Percentiles rank a stretch among this genome's conserved stretches.
phyloP scores from a whole-genome alignment of 192 early-diverging fungal genomes.

The Coemansia sp. region DNA sequence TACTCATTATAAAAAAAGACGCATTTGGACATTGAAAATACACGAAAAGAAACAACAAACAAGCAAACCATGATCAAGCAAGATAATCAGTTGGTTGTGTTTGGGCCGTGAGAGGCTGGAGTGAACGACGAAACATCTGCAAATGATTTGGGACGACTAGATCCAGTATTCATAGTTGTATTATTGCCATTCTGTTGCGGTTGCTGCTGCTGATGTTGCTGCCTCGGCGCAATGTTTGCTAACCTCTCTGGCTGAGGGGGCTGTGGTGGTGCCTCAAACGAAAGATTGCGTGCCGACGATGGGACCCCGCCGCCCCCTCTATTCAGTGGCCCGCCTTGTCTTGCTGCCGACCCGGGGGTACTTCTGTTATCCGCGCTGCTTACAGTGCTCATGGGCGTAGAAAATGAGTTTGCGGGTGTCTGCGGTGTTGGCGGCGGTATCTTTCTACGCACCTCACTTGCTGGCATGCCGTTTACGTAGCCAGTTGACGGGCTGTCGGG shows the following conservation, averaged over 20 bases:
- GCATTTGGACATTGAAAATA: background rate
- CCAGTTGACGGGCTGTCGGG: conserved; percentile 29
- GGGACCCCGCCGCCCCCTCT: background rate
- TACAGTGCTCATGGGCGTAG: background rate
- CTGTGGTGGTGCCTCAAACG: conserved; percentile 15
- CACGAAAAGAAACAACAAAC: too few relatives aligned
- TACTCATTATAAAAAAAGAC: too few relatives aligned
- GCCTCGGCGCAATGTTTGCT: background rate
- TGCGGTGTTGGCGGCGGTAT: background rate
- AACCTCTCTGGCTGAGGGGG: conserved; percentile 2
- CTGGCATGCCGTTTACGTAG: conserved; percentile 10
- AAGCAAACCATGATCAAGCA: background rate
- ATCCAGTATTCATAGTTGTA: background rate
- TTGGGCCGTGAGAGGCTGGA: conserved; percentile 16
- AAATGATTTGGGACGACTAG: conserved; percentile 31
- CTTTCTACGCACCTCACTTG: background rate
- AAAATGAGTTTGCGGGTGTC: background rate
- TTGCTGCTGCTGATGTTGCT: conserved; percentile 3
- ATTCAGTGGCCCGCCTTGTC: background rate
- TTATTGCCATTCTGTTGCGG: background rate
- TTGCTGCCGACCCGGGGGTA: background rate
- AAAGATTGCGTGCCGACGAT: conserved; percentile 22
- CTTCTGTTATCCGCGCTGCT: conserved; percentile 5
- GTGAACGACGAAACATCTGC: conserved; percentile 32
- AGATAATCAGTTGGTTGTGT: background rate